These are phyloP conservation scores for Globisporangium recalcitrans DNA, from an alignment of 352 stramenopile genomes.

Conservation along the genomic window DNA sequence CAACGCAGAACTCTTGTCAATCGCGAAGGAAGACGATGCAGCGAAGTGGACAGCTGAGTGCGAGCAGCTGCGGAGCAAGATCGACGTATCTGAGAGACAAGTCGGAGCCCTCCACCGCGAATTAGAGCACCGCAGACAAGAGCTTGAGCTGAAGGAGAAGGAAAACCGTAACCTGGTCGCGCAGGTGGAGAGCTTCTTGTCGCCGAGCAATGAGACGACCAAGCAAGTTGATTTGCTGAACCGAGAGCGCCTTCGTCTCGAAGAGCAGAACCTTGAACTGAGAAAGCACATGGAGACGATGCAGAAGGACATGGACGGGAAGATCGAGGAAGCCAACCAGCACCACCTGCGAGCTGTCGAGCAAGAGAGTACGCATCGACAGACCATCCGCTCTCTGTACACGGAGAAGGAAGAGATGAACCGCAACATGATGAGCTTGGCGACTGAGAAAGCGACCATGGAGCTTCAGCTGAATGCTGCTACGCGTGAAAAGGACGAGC, in stretches of 20 bases:
- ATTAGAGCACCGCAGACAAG: constrained; percentile 44
- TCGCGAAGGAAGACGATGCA: constrained; percentile 38
- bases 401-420: constrained; percentile 64
- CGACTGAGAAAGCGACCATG: constrained; percentile 44
- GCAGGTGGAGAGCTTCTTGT: constrained; percentile 49
- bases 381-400: constrained; percentile 40
- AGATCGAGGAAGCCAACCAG: constrained; percentile 42
- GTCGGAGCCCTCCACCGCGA: constrained; percentile 42
- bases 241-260: constrained; percentile 42
- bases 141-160: constrained; percentile 44
- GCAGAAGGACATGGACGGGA: constrained; percentile 34
- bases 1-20: constrained; percentile 21
- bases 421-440: constrained; percentile 35
- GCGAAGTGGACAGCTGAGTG: constrained; percentile 46
- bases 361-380: constrained; percentile 44
- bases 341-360: constrained; percentile 36
- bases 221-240: constrained; percentile 57
- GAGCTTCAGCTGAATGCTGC: constrained; percentile 42
- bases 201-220: constrained; percentile 43
- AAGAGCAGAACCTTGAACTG: constrained; percentile 56
- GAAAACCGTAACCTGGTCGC: constrained; percentile 44
- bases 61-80: constrained; percentile 36
- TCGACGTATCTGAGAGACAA: constrained; percentile 35
- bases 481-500: constrained; percentile 28
- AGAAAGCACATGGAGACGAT: constrained; percentile 38